phyloP scores from a whole-genome alignment of 257 asterid genomes.

The Nicotiana otophora region DNA sequence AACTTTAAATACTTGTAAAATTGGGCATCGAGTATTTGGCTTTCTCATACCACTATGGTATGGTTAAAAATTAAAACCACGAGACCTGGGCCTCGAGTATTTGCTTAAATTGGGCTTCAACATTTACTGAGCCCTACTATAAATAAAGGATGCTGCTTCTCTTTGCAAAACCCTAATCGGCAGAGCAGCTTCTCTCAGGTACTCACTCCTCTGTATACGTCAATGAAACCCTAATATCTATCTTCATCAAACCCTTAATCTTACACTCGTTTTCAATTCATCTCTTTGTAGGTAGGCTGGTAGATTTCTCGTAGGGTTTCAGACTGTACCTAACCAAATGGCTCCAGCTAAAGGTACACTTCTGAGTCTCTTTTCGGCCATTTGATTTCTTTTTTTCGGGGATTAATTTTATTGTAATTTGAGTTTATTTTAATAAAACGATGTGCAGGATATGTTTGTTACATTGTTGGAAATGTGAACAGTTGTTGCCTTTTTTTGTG shows the following conservation, averaged over 20 bases:
- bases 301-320: not conserved
- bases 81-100: not conserved
- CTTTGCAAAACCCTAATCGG: conserved; percentile 27
- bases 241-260: not conserved
- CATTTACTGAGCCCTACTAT: not conserved
- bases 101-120: not conserved
- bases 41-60: not conserved
- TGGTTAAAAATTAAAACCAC: not conserved
- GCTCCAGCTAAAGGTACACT: conserved; percentile 55
- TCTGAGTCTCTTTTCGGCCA: not conserved
- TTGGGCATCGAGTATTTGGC: not conserved
- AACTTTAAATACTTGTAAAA: too few relatives aligned
- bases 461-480: not conserved
- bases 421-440: not conserved
- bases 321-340: conserved; percentile 20
- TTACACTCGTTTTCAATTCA: not conserved
- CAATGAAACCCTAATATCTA: not conserved
- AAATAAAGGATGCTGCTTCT: not conserved
- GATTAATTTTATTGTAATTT: not conserved
- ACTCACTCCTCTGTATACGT: conserved; percentile 1
- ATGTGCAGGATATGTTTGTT: not conserved
- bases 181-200: conserved; percentile 8
- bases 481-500: not conserved
- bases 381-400: not conserved
- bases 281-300: conserved; percentile 22